Evolutionary conservation across 2,329 filamentous ascomycete species (phyloP).

Genomic region (Colletotrichum melonis): DNA sequence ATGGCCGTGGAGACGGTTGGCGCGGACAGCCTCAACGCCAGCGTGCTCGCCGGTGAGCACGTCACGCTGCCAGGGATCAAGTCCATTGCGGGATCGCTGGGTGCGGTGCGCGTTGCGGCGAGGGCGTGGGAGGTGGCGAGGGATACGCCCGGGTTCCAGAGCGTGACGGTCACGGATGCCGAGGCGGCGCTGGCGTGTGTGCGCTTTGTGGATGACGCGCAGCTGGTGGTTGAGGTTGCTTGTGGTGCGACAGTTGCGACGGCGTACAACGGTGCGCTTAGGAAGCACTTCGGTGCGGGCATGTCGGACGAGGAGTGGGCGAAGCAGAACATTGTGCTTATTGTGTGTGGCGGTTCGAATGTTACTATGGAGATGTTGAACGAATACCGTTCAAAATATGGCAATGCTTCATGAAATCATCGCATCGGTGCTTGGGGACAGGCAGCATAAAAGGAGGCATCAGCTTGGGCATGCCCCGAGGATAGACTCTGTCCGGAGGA

Average conservation of each 20-base stretch:
- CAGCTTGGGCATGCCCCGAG: background rate
- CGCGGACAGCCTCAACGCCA: constrained; percentile 75
- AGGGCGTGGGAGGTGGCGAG: constrained; percentile 73
- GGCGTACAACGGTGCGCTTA: constrained; percentile 73
- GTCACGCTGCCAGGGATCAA: constrained; percentile 78
- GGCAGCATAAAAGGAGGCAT: background rate
- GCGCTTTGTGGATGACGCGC: constrained; percentile 83
- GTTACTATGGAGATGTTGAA: constrained; percentile 71
- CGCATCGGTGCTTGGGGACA: too few species aligned
- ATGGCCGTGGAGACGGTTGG: constrained; percentile 82
- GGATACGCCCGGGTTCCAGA: constrained; percentile 53
- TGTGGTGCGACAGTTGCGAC: constrained; percentile 85
- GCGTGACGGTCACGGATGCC: constrained; percentile 75
- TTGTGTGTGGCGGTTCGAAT: constrained; percentile 85
- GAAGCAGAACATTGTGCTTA: constrained; percentile 80
- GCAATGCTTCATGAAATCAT: background rate
- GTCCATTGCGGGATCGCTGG: constrained; percentile 79
- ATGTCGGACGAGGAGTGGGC: constrained; percentile 68
- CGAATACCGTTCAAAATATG: constrained; percentile 64
- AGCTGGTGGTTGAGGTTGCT: constrained; percentile 83
- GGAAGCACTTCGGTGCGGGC: constrained; percentile 66
- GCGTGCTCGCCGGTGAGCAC: constrained; percentile 65
- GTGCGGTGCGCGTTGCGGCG: constrained; percentile 76
- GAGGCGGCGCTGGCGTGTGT: constrained; percentile 84
- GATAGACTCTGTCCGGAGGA: background rate